Conservation (phyloP, 2,329 filamentous ascomycete genomes). For the Pseudogymnoascus sp. region DNA sequence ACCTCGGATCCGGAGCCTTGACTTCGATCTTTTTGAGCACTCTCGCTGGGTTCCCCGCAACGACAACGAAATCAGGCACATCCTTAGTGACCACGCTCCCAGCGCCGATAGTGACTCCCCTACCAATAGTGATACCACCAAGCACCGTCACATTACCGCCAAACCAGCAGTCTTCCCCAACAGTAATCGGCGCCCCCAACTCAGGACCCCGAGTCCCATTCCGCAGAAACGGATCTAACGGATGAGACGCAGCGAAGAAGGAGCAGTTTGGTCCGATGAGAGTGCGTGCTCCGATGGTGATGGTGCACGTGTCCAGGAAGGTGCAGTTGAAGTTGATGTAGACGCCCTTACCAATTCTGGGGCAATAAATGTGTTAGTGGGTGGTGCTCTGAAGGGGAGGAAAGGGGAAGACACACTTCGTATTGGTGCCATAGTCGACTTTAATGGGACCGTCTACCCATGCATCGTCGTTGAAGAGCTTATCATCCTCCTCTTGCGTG, state of each 20-base stretch:
- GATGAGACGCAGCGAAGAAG: conserved; percentile 69
- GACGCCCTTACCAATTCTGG: conserved; percentile 56
- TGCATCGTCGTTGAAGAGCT: conserved; percentile 54
- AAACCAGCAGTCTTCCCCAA: conserved; percentile 77
- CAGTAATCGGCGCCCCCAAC: conserved; percentile 60
- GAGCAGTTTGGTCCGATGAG: conserved; percentile 71
- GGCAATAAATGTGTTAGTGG: conserved; percentile 8
- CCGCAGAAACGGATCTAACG: conserved; percentile 64
- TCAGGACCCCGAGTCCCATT: conserved; percentile 73
- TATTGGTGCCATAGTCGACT: conserved; percentile 71
- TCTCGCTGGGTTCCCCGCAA: conserved; percentile 59
- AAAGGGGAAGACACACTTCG: conserved; percentile 38
- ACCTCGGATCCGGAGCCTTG: conserved; percentile 22
- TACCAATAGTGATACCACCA: conserved; percentile 70
- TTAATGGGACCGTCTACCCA: conserved; percentile 64
- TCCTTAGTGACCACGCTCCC: conserved; percentile 77
- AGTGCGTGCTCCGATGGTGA: conserved; percentile 69
- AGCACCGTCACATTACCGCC: conserved; percentile 64
- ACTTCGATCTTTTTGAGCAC: conserved; percentile 41
- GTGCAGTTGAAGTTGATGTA: conserved; percentile 70
- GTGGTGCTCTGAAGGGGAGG: conserved; percentile 5
- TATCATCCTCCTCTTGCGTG: conserved; percentile 56
- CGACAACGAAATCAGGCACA: conserved; percentile 54
- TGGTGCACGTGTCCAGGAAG: conserved; percentile 68
- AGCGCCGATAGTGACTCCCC: conserved; percentile 66